Base-by-base conservation (phyloP, 345 rosid genomes). In the Cochlearia excelsa region DNA sequence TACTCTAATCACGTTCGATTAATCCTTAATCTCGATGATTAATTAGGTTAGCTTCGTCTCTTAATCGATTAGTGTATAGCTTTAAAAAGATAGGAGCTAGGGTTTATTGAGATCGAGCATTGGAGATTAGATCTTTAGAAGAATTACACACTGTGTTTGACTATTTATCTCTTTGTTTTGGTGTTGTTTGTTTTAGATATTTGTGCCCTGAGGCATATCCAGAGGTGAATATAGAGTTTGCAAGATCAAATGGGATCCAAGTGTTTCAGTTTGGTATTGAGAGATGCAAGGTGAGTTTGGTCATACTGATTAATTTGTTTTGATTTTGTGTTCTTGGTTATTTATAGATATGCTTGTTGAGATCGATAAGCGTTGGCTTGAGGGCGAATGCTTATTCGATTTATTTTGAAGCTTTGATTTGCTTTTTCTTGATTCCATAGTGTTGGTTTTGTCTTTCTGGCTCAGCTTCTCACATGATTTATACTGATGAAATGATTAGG, bases 211-310 rank as follows among this genome's bases (percentile, higher is more conserved):
- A 85, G 54, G 72, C 85, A 26, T 83, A 83, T 68, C 86, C 88
- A 30, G 82, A 82, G 60, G 71, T 74, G 46, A 83, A 79, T 34
- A 48, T 9, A n/a, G 83, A 80, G 51, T 83, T 81, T 65, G 72
- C 85, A 42, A 71, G 77, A 65, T 74, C 81, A 10, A 78, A 81
- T 46, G 79, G 77, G 44, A 82, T 88, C 61, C 54, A 38, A 46
- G 85, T 83, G n/a, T 84, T 79, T 70, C 96, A 88, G 50, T 85
- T 88, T 54, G 88, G 90, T 38, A 88, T 85, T 33, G 93, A 83
- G 26, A 81, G 85, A 66, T 71, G 75, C 82, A 88, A 79, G 86
- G 90, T 88, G 65, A 49, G 54, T 6, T 16, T 47, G 10, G 1
- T 37, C 28, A 26, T 29, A 38, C 7, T 57, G 6, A 9, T 49